Evolutionary conservation across 2,329 filamentous ascomycete genomes (phyloP), one percentile per base, ranked within the genome.

Genomic region (Pseudopithomyces maydicus): DNA sequence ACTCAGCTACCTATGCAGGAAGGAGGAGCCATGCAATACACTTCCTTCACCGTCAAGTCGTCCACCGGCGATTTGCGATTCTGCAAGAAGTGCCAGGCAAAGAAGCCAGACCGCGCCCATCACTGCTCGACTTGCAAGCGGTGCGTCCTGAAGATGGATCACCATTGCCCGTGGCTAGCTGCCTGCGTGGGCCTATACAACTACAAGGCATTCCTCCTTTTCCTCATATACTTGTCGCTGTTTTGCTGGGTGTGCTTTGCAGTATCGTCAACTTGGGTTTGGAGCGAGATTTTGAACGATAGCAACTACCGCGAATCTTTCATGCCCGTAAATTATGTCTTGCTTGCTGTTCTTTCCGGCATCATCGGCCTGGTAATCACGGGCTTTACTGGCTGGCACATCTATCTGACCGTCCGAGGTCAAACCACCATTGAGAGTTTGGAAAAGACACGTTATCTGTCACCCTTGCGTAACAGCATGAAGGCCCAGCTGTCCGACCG

Each of bases 111-210:
- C 78, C 91, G 95, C 59, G 88, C 94, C 32, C 95, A 99, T 77
- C 95, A 99, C 80, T 99, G 95, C 83, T 96, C 92, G 11, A 96
- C 92, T 3, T 99, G 95, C 79, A 87, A 89, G 65, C 89, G 90
- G 70, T 99, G 95, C 75, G 93, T 99, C 23, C 83, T 99, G 75
- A 99, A 99, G 82, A 99, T 99, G 95, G 95, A 99, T 74, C 95
- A 99, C 76, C 95, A 99, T 79, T 99, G 95, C 75, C 95, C 95
- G 15, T 99, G 95, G 95, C 84, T 99, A 48, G 94, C 95, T 26
- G 97, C 92, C 3, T 99, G 95, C 76, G 90, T 99, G 57, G 95
- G 95, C 19, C 81, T 99, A 62, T 87, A 87, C 71, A 99, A 99
- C 78, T 96, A 97, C 82, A 99, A 99, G 79, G 85, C 93, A 0